Evolutionary conservation across 1,284 basidiomycete genomes (phyloP).

Genomic region (Volvariella surrecta): DNA sequence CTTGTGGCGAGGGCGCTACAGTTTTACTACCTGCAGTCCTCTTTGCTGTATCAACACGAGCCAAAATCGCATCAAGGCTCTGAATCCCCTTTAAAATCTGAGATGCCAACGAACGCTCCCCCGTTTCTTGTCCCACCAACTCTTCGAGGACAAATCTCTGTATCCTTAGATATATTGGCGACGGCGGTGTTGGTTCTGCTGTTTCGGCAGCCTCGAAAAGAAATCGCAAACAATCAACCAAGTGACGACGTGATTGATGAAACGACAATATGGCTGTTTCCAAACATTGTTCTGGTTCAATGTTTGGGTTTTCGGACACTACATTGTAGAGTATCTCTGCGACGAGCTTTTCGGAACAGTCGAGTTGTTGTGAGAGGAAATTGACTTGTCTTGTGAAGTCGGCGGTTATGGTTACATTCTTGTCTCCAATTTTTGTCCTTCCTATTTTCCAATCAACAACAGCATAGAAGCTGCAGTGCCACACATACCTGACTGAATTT

Average conservation of each 20-base stretch:
- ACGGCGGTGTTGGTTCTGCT: slow-evolving; percentile 30
- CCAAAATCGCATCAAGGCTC: slow-evolving; percentile 39
- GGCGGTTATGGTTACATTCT: slow-evolving; percentile 54
- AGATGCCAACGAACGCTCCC: slow-evolving; percentile 34
- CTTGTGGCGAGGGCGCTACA: slow-evolving; percentile 40
- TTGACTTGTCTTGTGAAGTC: slow-evolving; percentile 70
- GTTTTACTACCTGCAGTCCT: slow-evolving; percentile 60
- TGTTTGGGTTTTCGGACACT: slow-evolving; percentile 55
- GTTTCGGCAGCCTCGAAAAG: slow-evolving; percentile 33
- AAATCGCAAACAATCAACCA: slow-evolving; percentile 54
- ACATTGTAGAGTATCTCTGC: slow-evolving; percentile 62
- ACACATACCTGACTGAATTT: slow-evolving; percentile 62
- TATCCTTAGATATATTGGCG: slow-evolving; percentile 38
- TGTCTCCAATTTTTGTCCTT: slow-evolving; percentile 50
- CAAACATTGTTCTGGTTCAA: slow-evolving; percentile 43
- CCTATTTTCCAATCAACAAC: slow-evolving; percentile 29
- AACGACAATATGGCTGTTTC: slow-evolving; percentile 60
- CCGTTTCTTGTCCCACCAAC: slow-evolving; percentile 31
- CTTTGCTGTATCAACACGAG: slow-evolving; percentile 44
- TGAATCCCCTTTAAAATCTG: slow-evolving; percentile 62
- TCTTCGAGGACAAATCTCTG: slow-evolving; percentile 45
- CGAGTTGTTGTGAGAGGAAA: slow-evolving; percentile 70
- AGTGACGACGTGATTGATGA: slow-evolving; percentile 56
- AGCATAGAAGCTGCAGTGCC: background rate
- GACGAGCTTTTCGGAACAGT: slow-evolving; percentile 69